Evolutionary conservation across 441 rosid species (phyloP), one percentile per base, ranked within the genome.

Genomic region (Arabidopsis hybrid): DNA sequence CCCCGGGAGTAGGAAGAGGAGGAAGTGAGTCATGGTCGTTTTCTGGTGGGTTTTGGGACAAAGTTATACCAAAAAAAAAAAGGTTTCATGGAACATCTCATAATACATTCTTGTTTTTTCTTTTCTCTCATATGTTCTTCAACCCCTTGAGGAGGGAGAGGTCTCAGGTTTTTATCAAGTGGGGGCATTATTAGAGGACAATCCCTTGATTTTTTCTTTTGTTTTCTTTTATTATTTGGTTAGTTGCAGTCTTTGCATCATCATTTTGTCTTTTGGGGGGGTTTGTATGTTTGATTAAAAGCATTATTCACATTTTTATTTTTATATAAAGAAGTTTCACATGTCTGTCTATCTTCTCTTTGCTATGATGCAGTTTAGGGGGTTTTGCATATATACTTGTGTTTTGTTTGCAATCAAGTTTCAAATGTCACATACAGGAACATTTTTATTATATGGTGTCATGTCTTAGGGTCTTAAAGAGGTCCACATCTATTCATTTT

Each of bases 231-330:
- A 42, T 75, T 42, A 43, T 55, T 75, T 68, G 69, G 66, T 47
- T 75, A 75, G 79, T 61, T 75, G 78, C 78, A 60, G 68, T 75
- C 79, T 75, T 75, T 75, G 79, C 79, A 75, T 75, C 78, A 75
- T 75, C 78, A 49, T 75, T 75, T 75, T 60, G 62, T 60, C 69
- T 60, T 67, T 75, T 67, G 2, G 32, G 74, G 78, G 78, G 78
- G 32, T 75, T 75, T 75, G 78, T 75, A 75, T 75, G 73, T 75
- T 68, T 75, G 69, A 55, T 67, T 38, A 43, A 67, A 74, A 60
- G 63, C 68, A 60, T 43, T 74, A 67, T 67, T 74, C 69, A 75
- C 78, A 75, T 67, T 67, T 65, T 67, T 67, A 60, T 60, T 42
- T 75, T 75, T 68, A 52, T 60, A 75, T 75, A 34, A 58, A 31